Percentiles rank a stretch among this genome's conserved stretches.
Evolutionary conservation across 2,329 filamentous ascomycete species (phyloP).

Genomic region (Aureobasidium mangrovei): DNA sequence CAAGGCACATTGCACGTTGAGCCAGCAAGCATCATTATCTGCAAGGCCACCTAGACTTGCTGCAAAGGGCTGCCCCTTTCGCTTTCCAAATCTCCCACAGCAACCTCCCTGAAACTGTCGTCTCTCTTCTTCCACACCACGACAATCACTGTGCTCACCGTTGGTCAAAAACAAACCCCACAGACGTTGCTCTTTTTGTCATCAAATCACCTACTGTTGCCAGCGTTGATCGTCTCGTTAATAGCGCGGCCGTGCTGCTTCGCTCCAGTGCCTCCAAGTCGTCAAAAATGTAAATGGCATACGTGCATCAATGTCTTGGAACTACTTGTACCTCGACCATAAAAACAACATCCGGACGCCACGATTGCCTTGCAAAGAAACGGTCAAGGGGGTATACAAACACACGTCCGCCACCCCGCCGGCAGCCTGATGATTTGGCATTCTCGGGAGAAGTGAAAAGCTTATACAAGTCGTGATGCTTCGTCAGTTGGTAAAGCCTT

Average conservation of each 20-base stretch:
- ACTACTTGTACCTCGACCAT: constrained; percentile 3
- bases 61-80: background rate
- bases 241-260: background rate
- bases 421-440: background rate
- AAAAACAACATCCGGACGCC: constrained; percentile 12
- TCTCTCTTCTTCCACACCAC: background rate
- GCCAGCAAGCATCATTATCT: background rate
- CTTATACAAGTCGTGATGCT: background rate
- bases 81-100: background rate
- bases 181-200: too few relatives aligned
- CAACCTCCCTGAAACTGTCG: background rate
- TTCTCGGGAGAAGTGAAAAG: background rate
- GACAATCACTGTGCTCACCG: background rate
- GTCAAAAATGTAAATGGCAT: background rate
- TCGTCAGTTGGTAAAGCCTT: background rate
- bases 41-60: background rate
- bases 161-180: background rate
- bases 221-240: background rate
- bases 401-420: background rate
- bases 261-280: background rate
- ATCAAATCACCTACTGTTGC: too few relatives aligned
- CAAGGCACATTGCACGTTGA: background rate
- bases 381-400: background rate
- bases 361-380: background rate
- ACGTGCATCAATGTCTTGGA: constrained; percentile 3